Base-by-base conservation (phyloP, 345 rosid genomes). In the Salix dunnii region DNA sequence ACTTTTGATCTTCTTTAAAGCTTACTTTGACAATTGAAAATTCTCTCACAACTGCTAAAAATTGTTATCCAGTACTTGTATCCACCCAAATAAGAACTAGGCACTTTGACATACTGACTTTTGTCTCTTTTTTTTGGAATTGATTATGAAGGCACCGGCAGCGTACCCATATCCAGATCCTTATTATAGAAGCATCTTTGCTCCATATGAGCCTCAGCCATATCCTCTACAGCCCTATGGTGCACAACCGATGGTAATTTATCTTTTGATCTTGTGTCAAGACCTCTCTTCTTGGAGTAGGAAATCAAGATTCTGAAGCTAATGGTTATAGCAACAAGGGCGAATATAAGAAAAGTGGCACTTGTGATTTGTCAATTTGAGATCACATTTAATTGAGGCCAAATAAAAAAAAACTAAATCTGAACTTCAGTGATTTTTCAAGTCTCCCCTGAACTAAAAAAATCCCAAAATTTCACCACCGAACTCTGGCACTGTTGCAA, bases 151-250 rank as follows among this genome's bases (percentile, higher is more conserved):
- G 99, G 92, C 84, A 61, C 91, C 92, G 16, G 86, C 88, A 67
- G 78, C 88, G 68, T 96, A 91, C 82, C 98, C 99, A 5, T 93
- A 90, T 84, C 97, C 96, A 62, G 96, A 93, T 87, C 99, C 97
- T 62, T 96, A 93, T 76, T 93, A 91, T 76, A 87, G 97, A 86
- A 96, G 97, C 82, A 89, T 96, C 79, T 93, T 96, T 85, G 91
- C 97, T 81, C 96, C 94, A 30, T 90, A 85, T 81, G 91, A 92
- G 72, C 86, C 87, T 18, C 94, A 91, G 74, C 78, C 87, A 0
- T 96, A 90, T 86, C 91, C 93, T 77, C 89, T 90, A 42, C 92
- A 88, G 87, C 85, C 94, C 23, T 95, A 89, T 81, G 87, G 86
- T 78, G 94, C 92, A 75, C 93, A 87, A 74, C 93, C 90, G 31